These are phyloP conservation scores for Thelonectria blattea DNA, from an alignment of 2,329 filamentous ascomycete genomes.

Conservation along the genomic window DNA sequence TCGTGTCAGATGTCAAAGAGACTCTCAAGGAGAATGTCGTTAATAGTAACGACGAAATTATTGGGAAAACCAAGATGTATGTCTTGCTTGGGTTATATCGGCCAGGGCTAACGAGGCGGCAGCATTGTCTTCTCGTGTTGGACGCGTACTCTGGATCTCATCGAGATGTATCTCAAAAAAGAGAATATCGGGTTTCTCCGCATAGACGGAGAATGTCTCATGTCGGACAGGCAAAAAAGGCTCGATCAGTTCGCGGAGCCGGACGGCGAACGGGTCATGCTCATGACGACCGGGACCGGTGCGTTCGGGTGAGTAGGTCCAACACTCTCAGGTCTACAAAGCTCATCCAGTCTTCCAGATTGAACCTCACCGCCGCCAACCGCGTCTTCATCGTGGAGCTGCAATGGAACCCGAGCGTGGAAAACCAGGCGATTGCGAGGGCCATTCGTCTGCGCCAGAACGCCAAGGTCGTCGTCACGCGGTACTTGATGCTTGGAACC, in stretches of 20 bases:
- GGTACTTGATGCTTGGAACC: slow-evolving; percentile 51
- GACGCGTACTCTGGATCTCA: slow-evolving; percentile 50
- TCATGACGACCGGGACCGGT: slow-evolving; percentile 61
- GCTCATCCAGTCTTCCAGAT: slow-evolving; percentile 29
- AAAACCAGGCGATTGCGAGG: slow-evolving; percentile 58
- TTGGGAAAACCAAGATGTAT: slow-evolving; percentile 7
- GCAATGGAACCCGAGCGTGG: slow-evolving; percentile 61
- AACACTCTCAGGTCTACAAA: accelerated
- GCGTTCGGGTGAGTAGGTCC: slow-evolving; percentile 52
- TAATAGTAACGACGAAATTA: not conserved
- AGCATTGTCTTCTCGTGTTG: slow-evolving; percentile 56
- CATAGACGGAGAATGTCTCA: slow-evolving; percentile 52
- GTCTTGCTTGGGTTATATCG: not conserved
- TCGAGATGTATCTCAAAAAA: slow-evolving; percentile 39
- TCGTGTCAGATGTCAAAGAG: slow-evolving; percentile 41
- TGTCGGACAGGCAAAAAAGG: slow-evolving; percentile 44
- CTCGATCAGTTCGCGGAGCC: slow-evolving; percentile 46
- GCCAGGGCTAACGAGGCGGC: not conserved
- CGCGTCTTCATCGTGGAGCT: slow-evolving; percentile 58
- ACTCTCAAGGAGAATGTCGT: slow-evolving; percentile 2
- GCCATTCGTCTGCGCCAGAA: slow-evolving; percentile 55
- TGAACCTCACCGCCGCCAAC: slow-evolving; percentile 56
- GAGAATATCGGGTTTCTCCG: slow-evolving; percentile 42
- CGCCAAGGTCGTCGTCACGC: slow-evolving; percentile 49
- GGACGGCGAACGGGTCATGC: slow-evolving; percentile 44